Percentiles rank a stretch among this genome's conserved stretches.
phyloP scores from a whole-genome alignment of 768 basidiomycete species.

The Myochromella boudieri region DNA sequence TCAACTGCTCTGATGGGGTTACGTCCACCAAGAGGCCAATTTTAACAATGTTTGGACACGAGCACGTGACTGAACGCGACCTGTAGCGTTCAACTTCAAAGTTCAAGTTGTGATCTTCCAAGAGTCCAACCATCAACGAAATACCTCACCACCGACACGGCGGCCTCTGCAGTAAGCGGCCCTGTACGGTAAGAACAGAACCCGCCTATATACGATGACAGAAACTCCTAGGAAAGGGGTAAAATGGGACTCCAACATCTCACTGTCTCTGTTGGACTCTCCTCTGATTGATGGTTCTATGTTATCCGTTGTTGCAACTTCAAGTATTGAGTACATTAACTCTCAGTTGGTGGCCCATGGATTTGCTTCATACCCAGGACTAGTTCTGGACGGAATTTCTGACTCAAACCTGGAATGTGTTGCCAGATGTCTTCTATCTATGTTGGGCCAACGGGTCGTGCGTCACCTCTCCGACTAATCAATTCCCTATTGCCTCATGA shows the following conservation, averaged over 20 bases:
- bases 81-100: background rate
- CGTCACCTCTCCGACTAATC: conserved; percentile 26
- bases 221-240: conserved; percentile 47
- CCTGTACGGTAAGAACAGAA: too few species aligned
- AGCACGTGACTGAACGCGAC: conserved; percentile 25
- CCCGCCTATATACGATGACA: too few species aligned
- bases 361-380: conserved; percentile 60
- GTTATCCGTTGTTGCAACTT: conserved; percentile 49
- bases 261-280: conserved; percentile 41
- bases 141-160: too few species aligned
- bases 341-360: conserved; percentile 83
- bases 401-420: conserved; percentile 53
- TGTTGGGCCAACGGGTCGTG: conserved; percentile 79
- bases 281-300: conserved; percentile 45
- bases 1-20: too few species aligned
- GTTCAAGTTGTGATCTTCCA: background rate
- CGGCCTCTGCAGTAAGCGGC: too few species aligned
- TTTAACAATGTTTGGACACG: too few species aligned
- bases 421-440: conserved; percentile 72
- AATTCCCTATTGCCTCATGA: background rate
- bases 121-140: background rate
- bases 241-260: conserved; percentile 52
- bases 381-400: conserved; percentile 66
- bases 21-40: too few species aligned
- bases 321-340: conserved; percentile 77